A percentile compares a stretch with the other conserved stretches of the same genome.
Conservation (phyloP, 2,329 filamentous ascomycete species). For the Monilinia polystroma region DNA sequence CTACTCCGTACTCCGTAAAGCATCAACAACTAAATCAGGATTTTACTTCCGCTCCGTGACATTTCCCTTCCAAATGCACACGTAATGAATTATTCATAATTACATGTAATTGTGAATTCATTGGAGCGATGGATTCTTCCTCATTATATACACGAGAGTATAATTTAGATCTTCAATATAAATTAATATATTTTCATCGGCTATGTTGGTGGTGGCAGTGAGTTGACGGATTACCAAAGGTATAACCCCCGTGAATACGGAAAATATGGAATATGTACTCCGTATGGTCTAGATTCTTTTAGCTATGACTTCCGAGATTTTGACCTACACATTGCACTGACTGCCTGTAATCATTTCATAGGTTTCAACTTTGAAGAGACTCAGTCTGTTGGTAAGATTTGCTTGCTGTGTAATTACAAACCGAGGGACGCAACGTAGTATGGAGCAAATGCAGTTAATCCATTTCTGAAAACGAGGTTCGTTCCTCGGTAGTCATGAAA, state of each 20-base stretch:
- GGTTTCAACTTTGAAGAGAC: neutral
- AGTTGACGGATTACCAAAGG: constrained; percentile 9
- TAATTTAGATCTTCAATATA: constrained; percentile 7
- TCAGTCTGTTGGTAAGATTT: neutral
- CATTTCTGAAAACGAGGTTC: neutral
- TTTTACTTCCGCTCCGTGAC: neutral
- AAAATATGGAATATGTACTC: neutral
- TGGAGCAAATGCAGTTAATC: neutral
- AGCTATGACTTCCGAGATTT: neutral
- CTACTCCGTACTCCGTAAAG: neutral
- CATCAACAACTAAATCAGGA: constrained; percentile 9
- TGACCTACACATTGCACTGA: neutral
- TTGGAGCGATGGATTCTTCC: neutral
- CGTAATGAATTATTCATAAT: constrained; percentile 11
- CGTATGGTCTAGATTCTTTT: neutral
- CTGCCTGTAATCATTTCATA: neutral
- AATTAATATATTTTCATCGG: constrained; percentile 15
- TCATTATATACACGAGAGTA: neutral
- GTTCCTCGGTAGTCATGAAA: neutral
- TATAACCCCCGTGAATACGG: neutral
- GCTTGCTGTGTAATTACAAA: neutral
- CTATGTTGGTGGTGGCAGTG: constrained; percentile 4
- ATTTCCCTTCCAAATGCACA: neutral
- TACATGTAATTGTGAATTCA: constrained; percentile 2
- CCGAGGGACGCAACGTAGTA: neutral